Conservation (phyloP, 192 early-diverging fungal species). For the Pilaira anomala region DNA sequence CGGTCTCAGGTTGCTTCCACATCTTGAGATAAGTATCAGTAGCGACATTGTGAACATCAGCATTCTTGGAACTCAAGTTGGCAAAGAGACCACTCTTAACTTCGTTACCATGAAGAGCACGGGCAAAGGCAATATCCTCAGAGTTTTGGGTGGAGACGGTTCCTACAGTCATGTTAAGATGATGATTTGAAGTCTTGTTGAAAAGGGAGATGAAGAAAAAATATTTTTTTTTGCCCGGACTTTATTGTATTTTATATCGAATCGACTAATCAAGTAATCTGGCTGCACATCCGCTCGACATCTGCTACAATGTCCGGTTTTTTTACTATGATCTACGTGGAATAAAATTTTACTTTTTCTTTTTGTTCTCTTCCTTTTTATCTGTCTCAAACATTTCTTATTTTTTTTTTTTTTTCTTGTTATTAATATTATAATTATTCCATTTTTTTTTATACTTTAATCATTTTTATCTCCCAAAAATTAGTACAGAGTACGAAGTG, state of each 20-base stretch:
- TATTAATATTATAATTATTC: too few species aligned
- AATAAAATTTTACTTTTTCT: too few species aligned
- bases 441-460: too few species aligned
- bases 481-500: too few species aligned
- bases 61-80: slow-evolving; percentile 63
- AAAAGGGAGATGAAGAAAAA: slow-evolving; percentile 8
- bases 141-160: slow-evolving; percentile 36
- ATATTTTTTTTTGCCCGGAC: not conserved
- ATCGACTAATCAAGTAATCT: slow-evolving; percentile 1
- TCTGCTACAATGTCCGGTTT: slow-evolving; percentile 13
- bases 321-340: too few species aligned
- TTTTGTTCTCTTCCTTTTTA: too few species aligned
- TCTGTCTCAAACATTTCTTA: too few species aligned
- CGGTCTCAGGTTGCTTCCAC: slow-evolving; percentile 56
- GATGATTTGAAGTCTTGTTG: slow-evolving; percentile 14
- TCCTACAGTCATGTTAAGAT: slow-evolving; percentile 18
- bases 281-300: slow-evolving; percentile 14
- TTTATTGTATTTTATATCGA: too few species aligned
- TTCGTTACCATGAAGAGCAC: slow-evolving; percentile 50
- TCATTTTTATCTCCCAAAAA: too few species aligned
- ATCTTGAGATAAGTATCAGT: slow-evolving; percentile 69
- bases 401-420: too few species aligned
- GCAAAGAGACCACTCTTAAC: slow-evolving; percentile 39
- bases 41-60: slow-evolving; percentile 60
- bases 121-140: slow-evolving; percentile 52